Evolutionary conservation across 352 stramenopile species (phyloP).

Genomic region (Pythium phragmiticola): DNA sequence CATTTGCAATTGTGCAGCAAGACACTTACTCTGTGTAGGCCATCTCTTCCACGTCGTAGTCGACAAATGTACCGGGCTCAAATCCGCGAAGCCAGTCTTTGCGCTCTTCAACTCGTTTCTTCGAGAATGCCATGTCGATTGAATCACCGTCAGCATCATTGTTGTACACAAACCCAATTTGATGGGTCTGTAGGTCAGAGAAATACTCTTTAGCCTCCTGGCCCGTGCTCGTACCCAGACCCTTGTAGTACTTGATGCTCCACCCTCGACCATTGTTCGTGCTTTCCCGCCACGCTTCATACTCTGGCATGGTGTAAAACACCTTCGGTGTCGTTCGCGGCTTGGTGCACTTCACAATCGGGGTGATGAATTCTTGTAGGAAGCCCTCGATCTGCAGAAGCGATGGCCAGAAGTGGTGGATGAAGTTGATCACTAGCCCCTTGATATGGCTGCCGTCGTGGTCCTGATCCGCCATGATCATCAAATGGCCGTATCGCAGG

Average conservation of each 20-base stretch:
- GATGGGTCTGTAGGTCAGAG: constrained; percentile 90
- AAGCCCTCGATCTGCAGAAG: constrained; percentile 91
- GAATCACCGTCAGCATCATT: constrained; percentile 86
- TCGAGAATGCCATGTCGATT: constrained; percentile 98
- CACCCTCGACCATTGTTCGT: constrained; percentile 91
- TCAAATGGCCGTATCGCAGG: constrained; percentile 95
- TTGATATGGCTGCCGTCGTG: constrained; percentile 99
- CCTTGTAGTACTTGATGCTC: constrained; percentile 99
- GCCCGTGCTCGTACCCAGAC: constrained; percentile 97
- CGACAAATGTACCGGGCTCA: constrained; percentile 85
- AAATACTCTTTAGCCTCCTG: constrained; percentile 98
- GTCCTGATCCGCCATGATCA: constrained; percentile 99
- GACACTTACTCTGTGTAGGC: constrained; percentile 87
- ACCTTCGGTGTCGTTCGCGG: constrained; percentile 66
- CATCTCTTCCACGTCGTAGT: constrained; percentile 92
- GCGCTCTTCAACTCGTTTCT: constrained; percentile 94
- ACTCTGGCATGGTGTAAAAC: constrained; percentile 98
- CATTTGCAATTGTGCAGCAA: neutral
- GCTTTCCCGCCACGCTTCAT: constrained; percentile 90
- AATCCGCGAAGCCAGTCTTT: constrained; percentile 95
- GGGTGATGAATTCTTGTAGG: constrained; percentile 96
- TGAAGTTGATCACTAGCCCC: constrained; percentile 98
- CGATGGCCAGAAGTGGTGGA: constrained; percentile 98
- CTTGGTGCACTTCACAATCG: constrained; percentile 97
- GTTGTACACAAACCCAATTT: constrained; percentile 93